Evolutionary conservation across 2,329 filamentous ascomycete species (phyloP).

Genomic region (Coniochaeta sp.): DNA sequence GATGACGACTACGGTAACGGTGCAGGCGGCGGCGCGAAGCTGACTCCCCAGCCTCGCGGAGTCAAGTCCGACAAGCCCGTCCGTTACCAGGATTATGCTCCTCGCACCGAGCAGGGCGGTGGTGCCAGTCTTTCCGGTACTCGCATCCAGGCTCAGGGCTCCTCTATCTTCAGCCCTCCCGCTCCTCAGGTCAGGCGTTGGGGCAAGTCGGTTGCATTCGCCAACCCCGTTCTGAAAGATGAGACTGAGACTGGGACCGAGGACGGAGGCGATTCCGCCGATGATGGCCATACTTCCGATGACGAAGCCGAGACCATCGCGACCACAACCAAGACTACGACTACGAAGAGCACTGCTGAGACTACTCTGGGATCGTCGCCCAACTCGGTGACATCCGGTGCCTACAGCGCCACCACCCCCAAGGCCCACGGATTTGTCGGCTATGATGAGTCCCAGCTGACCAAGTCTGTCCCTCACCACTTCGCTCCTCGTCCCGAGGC

Average conservation of each 20-base stretch:
- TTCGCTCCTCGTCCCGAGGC: neutral
- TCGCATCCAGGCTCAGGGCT: neutral
- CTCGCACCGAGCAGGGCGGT: neutral
- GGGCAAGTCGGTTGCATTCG: neutral
- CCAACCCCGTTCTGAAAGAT: neutral
- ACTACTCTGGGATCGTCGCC: neutral
- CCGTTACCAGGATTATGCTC: neutral
- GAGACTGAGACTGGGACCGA: neutral
- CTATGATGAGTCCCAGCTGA: neutral
- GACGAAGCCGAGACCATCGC: neutral
- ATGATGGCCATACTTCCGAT: neutral
- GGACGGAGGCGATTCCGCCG: neutral
- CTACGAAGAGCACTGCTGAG: neutral
- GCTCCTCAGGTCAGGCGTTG: neutral
- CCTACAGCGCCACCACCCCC: neutral
- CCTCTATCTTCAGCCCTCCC: neutral
- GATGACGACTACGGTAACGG: neutral
- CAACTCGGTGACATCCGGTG: neutral
- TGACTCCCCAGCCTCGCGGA: neutral
- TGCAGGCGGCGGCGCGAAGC: constrained; percentile 1
- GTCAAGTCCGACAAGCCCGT: neutral
- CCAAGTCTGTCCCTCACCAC: neutral
- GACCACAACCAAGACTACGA: neutral
- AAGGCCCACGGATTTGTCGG: neutral
- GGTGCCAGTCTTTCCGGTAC: neutral